Conservation (phyloP, 352 stramenopile species). For the Phytophthora pistaciae region DNA sequence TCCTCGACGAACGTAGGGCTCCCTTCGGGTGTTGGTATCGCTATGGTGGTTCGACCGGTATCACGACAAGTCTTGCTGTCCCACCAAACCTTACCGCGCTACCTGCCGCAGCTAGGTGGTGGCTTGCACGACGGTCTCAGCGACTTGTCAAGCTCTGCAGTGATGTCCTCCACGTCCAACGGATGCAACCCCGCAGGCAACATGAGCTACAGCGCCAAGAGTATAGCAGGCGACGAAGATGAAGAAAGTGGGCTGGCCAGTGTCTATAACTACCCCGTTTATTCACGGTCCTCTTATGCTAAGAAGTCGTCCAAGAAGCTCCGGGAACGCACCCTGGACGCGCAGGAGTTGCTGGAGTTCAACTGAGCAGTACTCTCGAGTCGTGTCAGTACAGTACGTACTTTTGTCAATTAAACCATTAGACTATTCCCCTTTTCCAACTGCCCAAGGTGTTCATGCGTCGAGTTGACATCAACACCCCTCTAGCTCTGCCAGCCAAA, state of each 20-base stretch:
- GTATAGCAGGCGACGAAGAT: constrained; percentile 23
- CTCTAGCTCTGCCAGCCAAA: background rate
- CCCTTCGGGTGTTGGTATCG: constrained; percentile 32
- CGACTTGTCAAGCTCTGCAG: constrained; percentile 26
- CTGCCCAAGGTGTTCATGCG: background rate
- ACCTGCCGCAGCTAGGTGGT: constrained; percentile 53
- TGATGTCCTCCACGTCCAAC: constrained; percentile 18
- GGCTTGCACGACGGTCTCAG: constrained; percentile 25
- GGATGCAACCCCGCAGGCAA: constrained; percentile 6
- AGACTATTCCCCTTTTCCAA: background rate
- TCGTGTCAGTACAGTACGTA: constrained; percentile 15
- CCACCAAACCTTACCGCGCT: constrained; percentile 48
- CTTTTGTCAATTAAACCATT: constrained; percentile 28
- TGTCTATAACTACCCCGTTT: constrained; percentile 75
- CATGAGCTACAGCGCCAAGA: constrained; percentile 18
- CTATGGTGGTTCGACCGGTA: constrained; percentile 51
- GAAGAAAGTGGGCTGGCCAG: constrained; percentile 25
- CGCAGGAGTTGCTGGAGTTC: constrained; percentile 58
- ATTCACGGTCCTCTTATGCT: constrained; percentile 40
- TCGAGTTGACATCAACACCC: background rate
- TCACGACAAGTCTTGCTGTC: constrained; percentile 51
- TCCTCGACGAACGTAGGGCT: constrained; percentile 29
- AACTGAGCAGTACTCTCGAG: constrained; percentile 43
- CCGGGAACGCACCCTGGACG: constrained; percentile 46
- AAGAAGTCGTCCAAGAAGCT: constrained; percentile 65